Percentiles rank a stretch among this genome's conserved stretches.
Evolutionary conservation across 257 asterid species (phyloP).

Genomic region (Parsonsia alboflavescens): DNA sequence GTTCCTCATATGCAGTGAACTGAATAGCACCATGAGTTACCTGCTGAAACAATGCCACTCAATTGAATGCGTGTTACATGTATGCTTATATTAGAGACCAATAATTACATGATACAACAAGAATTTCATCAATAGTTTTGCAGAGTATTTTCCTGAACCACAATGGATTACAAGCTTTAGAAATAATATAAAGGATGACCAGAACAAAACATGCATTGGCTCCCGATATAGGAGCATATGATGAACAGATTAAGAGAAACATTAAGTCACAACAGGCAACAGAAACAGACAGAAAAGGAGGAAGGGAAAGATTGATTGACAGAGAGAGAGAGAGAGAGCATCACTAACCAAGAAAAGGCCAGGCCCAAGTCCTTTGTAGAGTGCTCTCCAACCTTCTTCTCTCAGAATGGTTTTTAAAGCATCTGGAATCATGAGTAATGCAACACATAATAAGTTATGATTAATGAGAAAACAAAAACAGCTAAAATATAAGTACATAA

Average conservation of each 20-base stretch:
- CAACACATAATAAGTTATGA: conserved; percentile 11
- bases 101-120: background rate
- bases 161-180: background rate
- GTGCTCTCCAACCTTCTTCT: conserved; percentile 96
- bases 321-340: conserved; percentile 22
- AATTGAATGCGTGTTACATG: background rate
- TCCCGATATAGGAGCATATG: background rate
- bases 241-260: background rate
- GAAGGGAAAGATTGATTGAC: background rate
- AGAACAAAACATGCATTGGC: background rate
- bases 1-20: conserved; percentile 91
- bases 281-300: background rate
- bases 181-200: background rate
- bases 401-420: conserved; percentile 80
- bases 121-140: background rate
- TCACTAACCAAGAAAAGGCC: conserved; percentile 67
- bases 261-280: too few relatives aligned
- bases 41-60: conserved; percentile 53
- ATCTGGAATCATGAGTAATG: conserved; percentile 44
- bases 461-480: background rate
- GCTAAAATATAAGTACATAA: background rate
- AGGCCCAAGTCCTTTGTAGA: conserved; percentile 87
- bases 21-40: conserved; percentile 96
- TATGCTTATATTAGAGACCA: background rate
- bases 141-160: background rate